Evolutionary conservation across 805 yeast genomes (phyloP).

Genomic region (Cyberlindnera subsufficiens): DNA sequence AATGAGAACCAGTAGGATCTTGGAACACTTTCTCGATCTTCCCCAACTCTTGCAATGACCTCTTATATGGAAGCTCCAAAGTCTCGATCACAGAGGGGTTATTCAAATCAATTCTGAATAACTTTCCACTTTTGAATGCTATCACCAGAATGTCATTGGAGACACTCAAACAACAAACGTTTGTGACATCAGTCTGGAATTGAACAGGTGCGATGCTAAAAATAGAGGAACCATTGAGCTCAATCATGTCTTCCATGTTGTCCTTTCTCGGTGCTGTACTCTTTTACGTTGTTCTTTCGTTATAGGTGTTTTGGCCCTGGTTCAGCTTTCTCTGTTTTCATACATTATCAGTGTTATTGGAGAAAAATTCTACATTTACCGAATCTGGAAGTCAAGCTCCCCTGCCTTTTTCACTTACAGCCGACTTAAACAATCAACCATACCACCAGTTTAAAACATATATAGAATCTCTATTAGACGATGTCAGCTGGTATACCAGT

Average conservation of each 20-base stretch:
- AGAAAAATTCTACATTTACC: constrained; percentile 1
- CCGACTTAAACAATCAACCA: no score
- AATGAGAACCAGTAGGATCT: constrained; percentile 47
- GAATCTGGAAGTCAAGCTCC: constrained; percentile 6
- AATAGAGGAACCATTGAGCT: constrained; percentile 10
- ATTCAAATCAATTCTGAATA: constrained; percentile 63
- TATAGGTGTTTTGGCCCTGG: not conserved
- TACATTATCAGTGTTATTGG: no score
- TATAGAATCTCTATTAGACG: not conserved
- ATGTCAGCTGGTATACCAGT: constrained; percentile 68
- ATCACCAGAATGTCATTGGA: constrained; percentile 49
- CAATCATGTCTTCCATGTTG: constrained; percentile 9
- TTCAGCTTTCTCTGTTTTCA: no score
- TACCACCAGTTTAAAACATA: no score
- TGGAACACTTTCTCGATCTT: constrained; percentile 34
- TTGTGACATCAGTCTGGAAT: constrained; percentile 41
- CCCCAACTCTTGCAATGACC: constrained; percentile 22
- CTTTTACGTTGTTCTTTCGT: not conserved
- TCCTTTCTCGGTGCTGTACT: not conserved
- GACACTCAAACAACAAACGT: constrained; percentile 47
- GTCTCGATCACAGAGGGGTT: constrained; percentile 54
- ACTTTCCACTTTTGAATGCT: constrained; percentile 43
- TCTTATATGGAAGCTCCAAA: constrained; percentile 28
- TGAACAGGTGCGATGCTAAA: constrained; percentile 39
- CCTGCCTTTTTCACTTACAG: no score